These are phyloP conservation scores for Trichocladium uniseriatum DNA, from an alignment of 495 filamentous ascomycete genomes.

Conservation along the genomic window DNA sequence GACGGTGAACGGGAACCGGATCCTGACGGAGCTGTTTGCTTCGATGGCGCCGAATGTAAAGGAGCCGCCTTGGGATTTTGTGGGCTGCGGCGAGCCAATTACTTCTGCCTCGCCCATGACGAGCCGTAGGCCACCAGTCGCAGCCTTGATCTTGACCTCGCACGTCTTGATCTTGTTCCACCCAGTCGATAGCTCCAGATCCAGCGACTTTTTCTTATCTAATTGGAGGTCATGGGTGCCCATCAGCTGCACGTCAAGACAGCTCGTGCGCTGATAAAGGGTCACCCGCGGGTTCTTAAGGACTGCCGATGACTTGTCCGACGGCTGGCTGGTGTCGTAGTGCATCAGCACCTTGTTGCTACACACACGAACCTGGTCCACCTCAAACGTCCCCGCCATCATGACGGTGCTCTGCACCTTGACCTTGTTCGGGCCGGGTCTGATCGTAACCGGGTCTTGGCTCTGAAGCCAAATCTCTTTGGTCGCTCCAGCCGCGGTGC, in stretches of 20 bases:
- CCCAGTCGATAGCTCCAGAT: conserved; percentile 64
- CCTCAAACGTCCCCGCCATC: conserved; percentile 64
- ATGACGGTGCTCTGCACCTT: conserved; percentile 47
- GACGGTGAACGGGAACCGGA: conserved; percentile 75
- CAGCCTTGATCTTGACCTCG: conserved; percentile 66
- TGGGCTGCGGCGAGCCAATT: conserved; percentile 45
- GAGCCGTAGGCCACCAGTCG: conserved; percentile 79
- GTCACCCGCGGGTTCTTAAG: conserved; percentile 37
- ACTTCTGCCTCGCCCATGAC: conserved; percentile 61
- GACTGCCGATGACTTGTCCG: conserved; percentile 33
- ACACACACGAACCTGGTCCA: conserved; percentile 61
- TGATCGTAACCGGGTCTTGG: conserved; percentile 34
- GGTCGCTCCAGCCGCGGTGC: conserved; percentile 33
- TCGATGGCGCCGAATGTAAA: conserved; percentile 55
- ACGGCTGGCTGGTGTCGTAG: conserved; percentile 37
- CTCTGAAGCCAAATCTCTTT: conserved; percentile 60
- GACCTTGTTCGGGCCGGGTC: conserved; percentile 45
- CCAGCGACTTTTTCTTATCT: conserved; percentile 63
- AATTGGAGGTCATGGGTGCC: conserved; percentile 57
- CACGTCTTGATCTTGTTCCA: conserved; percentile 63
- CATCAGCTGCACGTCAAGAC: conserved; percentile 38
- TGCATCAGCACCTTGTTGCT: conserved; percentile 61
- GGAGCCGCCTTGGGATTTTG: conserved; percentile 53
- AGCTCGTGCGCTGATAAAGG: conserved; percentile 40
- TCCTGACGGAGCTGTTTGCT: conserved; percentile 37